These are phyloP conservation scores for Boletus rufocinnamomeus DNA, from an alignment of 768 basidiomycete genomes.

Conservation along the genomic window DNA sequence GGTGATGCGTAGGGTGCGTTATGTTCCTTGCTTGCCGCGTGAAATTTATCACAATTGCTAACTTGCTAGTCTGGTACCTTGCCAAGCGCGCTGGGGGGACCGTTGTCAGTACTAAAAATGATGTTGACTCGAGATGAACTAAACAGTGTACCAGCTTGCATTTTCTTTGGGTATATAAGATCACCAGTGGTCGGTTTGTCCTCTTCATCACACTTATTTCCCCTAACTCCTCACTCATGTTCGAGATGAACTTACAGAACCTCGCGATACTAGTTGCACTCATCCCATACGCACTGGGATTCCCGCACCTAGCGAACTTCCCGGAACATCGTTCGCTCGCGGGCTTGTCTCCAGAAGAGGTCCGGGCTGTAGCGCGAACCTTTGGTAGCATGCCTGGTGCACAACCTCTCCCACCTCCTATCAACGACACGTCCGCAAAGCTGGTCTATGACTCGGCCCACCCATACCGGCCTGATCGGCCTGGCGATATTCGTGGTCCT, in stretches of 20 bases:
- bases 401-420: slow-evolving; percentile 22
- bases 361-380: slow-evolving; percentile 12
- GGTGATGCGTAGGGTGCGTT: too few species aligned
- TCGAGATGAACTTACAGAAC: slow-evolving; percentile 13
- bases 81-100: too few species aligned
- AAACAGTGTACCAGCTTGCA: background rate
- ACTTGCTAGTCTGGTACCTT: too few species aligned
- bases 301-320: slow-evolving; percentile 15
- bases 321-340: slow-evolving; percentile 23
- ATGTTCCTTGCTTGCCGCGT: too few species aligned
- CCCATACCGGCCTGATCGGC: slow-evolving; percentile 15
- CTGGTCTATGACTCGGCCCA: slow-evolving; percentile 21
- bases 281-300: slow-evolving; percentile 13
- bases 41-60: too few species aligned
- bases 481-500: slow-evolving; percentile 28
- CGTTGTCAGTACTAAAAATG: too few species aligned
- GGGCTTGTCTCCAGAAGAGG: slow-evolving; percentile 17
- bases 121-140: background rate
- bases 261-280: slow-evolving; percentile 5
- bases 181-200: background rate
- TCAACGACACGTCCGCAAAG: slow-evolving; percentile 29
- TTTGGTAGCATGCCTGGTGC: slow-evolving; percentile 26
- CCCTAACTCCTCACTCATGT: background rate
- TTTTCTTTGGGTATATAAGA: slow-evolving; percentile 5
- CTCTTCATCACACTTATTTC: background rate